Evolutionary conservation across 1,284 basidiomycete genomes (phyloP), one percentile per base, ranked within the genome.

Genomic region (Cryptococcus wingfieldii): DNA sequence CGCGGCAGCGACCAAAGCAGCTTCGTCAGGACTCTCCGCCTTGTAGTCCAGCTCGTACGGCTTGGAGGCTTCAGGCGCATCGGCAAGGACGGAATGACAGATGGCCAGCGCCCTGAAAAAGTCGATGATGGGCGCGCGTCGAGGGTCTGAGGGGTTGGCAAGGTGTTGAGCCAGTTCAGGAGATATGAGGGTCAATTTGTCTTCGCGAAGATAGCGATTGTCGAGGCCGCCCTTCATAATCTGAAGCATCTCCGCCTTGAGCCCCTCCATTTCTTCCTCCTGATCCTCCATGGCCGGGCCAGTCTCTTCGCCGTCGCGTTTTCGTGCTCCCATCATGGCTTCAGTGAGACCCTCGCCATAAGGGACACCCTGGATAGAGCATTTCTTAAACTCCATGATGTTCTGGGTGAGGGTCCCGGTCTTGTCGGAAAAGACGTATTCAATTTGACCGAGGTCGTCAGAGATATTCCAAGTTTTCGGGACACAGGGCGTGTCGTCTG

Each of bases 401-500:
- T 94, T 98, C 76, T 97, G 91, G 3, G 93, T 96, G 53, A 96
- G 83, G 1, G 93, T 96, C 14, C 92, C 92, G 0, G 93, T 96
- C 81, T 98, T 98, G 83, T 98, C 94, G 5, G 90, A 93, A 78
- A 98, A 97, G 66, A 97, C 82, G 76, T 97, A 98, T 79, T 96
- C 94, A 76, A 97, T 97, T 78, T 97, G 94, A 27, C 94, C 94
- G 1, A 98, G 84, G 76, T 97, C 94, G 72, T 97, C 94, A 2
- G 91, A 95, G 66, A 98, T 95, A 74, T 94, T 95, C 94, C 94
- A 97, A 13, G 91, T 95, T 78, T 98, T 98, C 43, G 94, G 92
- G 4, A 93, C 85, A 66, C 93, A 97, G 0, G 90, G 81, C 0
- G 90, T 87, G 73, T 97, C 87, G 72, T 87, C 72, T 71, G 50